A percentile compares a stretch with the other conserved stretches of the same genome.
Conservation (phyloP, 2,329 filamentous ascomycete genomes). For the Diaporthe sp. region DNA sequence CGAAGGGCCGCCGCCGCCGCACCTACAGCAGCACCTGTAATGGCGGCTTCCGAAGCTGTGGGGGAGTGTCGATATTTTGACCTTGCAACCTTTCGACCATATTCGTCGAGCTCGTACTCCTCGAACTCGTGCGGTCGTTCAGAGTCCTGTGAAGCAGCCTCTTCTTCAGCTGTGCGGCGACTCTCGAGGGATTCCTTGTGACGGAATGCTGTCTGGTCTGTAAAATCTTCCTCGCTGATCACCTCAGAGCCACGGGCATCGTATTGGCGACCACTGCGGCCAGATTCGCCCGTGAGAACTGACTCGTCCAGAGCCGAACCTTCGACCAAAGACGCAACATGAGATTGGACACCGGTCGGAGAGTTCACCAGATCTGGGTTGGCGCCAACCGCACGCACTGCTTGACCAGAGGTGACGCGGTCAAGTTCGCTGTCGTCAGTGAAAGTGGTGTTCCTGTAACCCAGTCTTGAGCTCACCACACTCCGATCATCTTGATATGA, state of each 20-base stretch:
- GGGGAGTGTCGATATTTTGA: slow-evolving; percentile 62
- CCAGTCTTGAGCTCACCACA: slow-evolving; percentile 65
- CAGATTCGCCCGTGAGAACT: slow-evolving; percentile 73
- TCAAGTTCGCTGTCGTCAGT: slow-evolving; percentile 69
- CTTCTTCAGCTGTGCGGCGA: slow-evolving; percentile 53
- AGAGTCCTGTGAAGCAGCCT: slow-evolving; percentile 54
- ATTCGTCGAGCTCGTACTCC: slow-evolving; percentile 70
- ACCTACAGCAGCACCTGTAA: slow-evolving; percentile 68
- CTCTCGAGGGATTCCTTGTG: slow-evolving; percentile 57
- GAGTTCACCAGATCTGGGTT: slow-evolving; percentile 84
- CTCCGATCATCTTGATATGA: slow-evolving; percentile 72
- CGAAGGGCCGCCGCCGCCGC: slow-evolving; percentile 65
- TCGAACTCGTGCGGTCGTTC: slow-evolving; percentile 52
- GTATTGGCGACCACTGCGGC: slow-evolving; percentile 63
- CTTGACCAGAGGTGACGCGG: slow-evolving; percentile 73
- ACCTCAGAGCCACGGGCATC: slow-evolving; percentile 54
- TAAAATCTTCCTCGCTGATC: slow-evolving; percentile 50
- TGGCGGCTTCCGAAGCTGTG: slow-evolving; percentile 68
- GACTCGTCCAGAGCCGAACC: slow-evolving; percentile 79
- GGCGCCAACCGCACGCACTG: slow-evolving; percentile 77
- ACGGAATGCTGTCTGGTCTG: slow-evolving; percentile 47
- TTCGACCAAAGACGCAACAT: slow-evolving; percentile 87
- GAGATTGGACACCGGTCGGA: slow-evolving; percentile 83
- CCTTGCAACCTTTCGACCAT: slow-evolving; percentile 66
- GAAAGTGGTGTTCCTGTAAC: slow-evolving; percentile 65